Evolutionary conservation across 192 early-diverging fungal species (phyloP).

Genomic region (Backusella macrospora): DNA sequence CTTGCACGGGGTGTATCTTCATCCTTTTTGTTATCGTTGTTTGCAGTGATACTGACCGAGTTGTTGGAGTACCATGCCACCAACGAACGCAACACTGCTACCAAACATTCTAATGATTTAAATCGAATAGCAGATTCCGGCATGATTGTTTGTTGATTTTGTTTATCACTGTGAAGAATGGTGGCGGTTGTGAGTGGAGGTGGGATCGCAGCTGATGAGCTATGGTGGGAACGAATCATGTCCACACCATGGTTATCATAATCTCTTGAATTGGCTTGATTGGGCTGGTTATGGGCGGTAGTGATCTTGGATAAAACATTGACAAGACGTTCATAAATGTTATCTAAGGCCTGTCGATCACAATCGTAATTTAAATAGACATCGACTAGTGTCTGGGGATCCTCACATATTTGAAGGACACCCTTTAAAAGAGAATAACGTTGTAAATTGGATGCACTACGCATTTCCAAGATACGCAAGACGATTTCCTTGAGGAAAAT

Average conservation of each 20-base stretch:
- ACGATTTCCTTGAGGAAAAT: constrained; percentile 90
- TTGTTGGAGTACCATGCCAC: constrained; percentile 67
- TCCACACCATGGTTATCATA: constrained; percentile 25
- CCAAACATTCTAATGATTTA: constrained; percentile 63
- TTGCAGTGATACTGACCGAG: constrained; percentile 37
- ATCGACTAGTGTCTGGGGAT: constrained; percentile 83
- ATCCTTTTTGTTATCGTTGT: constrained; percentile 27
- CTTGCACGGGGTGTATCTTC: constrained; percentile 36
- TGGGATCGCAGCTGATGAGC: constrained; percentile 37
- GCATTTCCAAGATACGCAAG: constrained; percentile 86
- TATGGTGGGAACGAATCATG: constrained; percentile 17
- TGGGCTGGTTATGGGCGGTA: constrained; percentile 39
- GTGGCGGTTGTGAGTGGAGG: constrained; percentile 48
- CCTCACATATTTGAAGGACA: constrained; percentile 66
- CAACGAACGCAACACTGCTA: constrained; percentile 64
- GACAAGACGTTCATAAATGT: constrained; percentile 89
- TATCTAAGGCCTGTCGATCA: constrained; percentile 77
- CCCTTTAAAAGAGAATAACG: constrained; percentile 74
- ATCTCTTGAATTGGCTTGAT: constrained; percentile 21
- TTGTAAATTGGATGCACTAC: constrained; percentile 64
- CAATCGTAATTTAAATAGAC: constrained; percentile 97
- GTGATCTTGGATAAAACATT: constrained; percentile 67
- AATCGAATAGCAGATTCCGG: constrained; percentile 53
- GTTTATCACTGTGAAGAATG: constrained; percentile 41
- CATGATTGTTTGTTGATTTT: constrained; percentile 21